Percentiles rank a stretch among this genome's conserved stretches.
These are phyloP conservation scores for Beauveria medogensis DNA, from an alignment of 2,329 filamentous ascomycete genomes.

Conservation along the genomic window DNA sequence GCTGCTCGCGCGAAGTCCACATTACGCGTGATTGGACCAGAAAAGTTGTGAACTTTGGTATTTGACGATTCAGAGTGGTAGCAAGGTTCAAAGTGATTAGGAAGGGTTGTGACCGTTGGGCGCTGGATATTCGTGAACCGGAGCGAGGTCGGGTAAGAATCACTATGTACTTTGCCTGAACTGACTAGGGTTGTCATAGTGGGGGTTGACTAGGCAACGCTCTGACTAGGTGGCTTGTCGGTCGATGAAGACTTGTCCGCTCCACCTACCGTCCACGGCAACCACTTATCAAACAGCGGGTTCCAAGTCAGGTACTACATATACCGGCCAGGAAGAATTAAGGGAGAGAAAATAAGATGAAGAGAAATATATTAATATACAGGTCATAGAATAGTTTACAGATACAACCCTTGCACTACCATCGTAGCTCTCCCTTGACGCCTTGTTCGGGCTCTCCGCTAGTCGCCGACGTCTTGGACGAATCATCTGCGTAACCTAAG, in stretches of 20 bases:
- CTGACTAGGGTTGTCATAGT: not conserved
- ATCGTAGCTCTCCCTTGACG: slow-evolving; percentile 30
- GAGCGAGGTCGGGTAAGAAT: slow-evolving; percentile 8
- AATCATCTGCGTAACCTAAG: slow-evolving; percentile 57
- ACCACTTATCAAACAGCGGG: not conserved
- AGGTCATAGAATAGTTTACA: not conserved
- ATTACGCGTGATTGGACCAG: slow-evolving; percentile 22
- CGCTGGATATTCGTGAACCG: not conserved
- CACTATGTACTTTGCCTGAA: not conserved
- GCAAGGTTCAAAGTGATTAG: not conserved
- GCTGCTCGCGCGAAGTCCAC: slow-evolving; percentile 26
- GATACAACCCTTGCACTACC: slow-evolving; percentile 18
- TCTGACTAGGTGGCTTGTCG: not conserved
- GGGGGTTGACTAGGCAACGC: slow-evolving; percentile 23
- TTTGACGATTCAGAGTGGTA: not conserved
- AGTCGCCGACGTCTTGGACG: slow-evolving; percentile 15
- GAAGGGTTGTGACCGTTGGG: slow-evolving; percentile 10
- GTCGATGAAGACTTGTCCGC: not conserved
- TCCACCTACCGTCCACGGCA: not conserved
- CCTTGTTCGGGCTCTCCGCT: slow-evolving; percentile 23
- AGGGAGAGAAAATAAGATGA: not conserved
- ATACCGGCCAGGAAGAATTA: not conserved
- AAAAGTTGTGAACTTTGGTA: not conserved
- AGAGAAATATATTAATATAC: not conserved
- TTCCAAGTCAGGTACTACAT: not conserved